Percentiles rank a stretch among this genome's conserved stretches.
These are phyloP conservation scores for Albatrellus sp. DNA, from an alignment of 1,284 basidiomycete species.

Conservation along the genomic window DNA sequence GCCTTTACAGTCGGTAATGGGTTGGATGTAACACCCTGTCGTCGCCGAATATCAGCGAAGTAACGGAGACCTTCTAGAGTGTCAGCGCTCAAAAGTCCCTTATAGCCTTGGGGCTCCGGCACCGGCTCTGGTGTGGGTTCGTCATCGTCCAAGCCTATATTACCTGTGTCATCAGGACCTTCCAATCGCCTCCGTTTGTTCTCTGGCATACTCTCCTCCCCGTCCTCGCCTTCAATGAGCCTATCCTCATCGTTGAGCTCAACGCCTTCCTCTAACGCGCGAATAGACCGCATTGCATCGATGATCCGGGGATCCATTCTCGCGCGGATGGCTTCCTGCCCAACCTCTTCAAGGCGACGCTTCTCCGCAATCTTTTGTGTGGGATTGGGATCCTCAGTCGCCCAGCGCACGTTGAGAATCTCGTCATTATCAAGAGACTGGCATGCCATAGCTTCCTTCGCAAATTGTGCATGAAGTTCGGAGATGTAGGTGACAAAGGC, in stretches of 20 bases:
- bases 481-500: slow-evolving; percentile 94
- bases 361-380: slow-evolving; percentile 78
- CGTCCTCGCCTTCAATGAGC: slow-evolving; percentile 18
- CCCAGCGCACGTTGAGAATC: slow-evolving; percentile 96
- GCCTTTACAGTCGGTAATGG: slow-evolving; percentile 17
- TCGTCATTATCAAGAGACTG: slow-evolving; percentile 97
- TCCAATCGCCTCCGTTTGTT: slow-evolving; percentile 17
- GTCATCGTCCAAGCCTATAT: slow-evolving; percentile 17
- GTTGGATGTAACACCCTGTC: slow-evolving; percentile 26
- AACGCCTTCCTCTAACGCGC: slow-evolving; percentile 78
- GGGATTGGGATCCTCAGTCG: slow-evolving; percentile 93
- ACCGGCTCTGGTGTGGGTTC: slow-evolving; percentile 16
- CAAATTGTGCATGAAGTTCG: slow-evolving; percentile 87
- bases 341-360: slow-evolving; percentile 66
- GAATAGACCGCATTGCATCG: slow-evolving; percentile 72
- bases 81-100: slow-evolving; percentile 63
- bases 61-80: slow-evolving; percentile 80
- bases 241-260: slow-evolving; percentile 32
- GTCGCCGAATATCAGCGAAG: slow-evolving; percentile 68
- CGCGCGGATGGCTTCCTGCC: slow-evolving; percentile 74
- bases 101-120: slow-evolving; percentile 19
- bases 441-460: slow-evolving; percentile 98
- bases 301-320: slow-evolving; percentile 77
- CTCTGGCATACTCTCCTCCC: slow-evolving; percentile 18
- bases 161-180: slow-evolving; percentile 20